Evolutionary conservation across 331 rosid genomes (phyloP).

Genomic region (Malus hybrid): DNA sequence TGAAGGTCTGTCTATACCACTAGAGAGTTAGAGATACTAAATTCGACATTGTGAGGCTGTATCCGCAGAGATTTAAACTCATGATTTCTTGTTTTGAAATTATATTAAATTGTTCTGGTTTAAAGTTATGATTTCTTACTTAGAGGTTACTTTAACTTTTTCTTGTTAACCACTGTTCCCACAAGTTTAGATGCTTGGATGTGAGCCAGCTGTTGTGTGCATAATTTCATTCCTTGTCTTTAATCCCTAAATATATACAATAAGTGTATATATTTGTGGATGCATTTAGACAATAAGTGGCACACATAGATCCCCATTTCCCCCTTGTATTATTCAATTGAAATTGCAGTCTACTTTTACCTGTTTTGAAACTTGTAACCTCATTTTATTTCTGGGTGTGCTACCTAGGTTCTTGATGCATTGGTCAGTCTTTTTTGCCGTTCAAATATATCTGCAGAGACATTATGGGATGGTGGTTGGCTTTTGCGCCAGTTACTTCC

Average conservation of each 20-base stretch:
- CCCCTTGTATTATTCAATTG: not conserved
- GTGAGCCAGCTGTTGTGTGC: too few species aligned
- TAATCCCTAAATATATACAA: not conserved
- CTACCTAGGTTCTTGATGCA: constrained; percentile 66
- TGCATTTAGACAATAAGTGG: too few species aligned
- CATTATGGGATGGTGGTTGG: constrained; percentile 95
- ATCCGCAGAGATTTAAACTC: not conserved
- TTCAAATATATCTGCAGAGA: constrained; percentile 67
- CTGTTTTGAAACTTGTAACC: not conserved
- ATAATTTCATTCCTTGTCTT: too few species aligned
- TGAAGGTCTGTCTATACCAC: not conserved
- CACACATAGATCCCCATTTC: not conserved
- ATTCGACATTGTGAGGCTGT: not conserved
- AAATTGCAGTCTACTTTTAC: not conserved
- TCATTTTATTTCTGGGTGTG: not conserved
- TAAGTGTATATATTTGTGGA: not conserved
- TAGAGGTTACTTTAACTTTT: not conserved
- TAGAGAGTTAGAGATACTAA: not conserved
- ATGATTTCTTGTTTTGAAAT: not conserved
- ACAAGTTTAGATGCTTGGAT: not conserved
- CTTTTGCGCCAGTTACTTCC: constrained; percentile 89
- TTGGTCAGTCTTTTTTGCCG: constrained; percentile 73
- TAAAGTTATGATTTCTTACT: not conserved
- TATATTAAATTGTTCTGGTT: not conserved
- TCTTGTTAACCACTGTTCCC: not conserved